phyloP scores from a whole-genome alignment of 2,329 filamentous ascomycete species.

The Cercospora sp. region DNA sequence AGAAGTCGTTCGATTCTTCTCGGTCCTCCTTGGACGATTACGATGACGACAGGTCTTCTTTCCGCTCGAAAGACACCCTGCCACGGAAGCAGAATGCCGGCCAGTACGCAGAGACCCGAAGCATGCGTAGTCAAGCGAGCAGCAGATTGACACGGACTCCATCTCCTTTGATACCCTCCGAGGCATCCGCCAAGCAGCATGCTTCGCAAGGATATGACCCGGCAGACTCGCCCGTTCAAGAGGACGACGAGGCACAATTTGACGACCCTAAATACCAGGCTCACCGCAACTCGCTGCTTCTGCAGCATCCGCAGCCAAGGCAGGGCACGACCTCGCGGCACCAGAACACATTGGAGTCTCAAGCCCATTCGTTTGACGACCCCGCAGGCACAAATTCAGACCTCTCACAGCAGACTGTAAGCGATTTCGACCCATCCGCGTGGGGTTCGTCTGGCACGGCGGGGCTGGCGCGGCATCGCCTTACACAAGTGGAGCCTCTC shows the following conservation, averaged over 20 bases:
- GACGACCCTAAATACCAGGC: constrained; percentile 78
- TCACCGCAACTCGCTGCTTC: constrained; percentile 75
- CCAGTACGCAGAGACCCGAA: constrained; percentile 30
- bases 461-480: constrained; percentile 36
- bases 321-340: constrained; percentile 73
- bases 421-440: constrained; percentile 47
- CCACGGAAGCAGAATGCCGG: constrained; percentile 40
- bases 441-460: constrained; percentile 48
- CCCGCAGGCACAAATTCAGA: constrained; percentile 37
- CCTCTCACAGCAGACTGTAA: constrained; percentile 38
- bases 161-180: constrained; percentile 56
- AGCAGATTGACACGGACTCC: constrained; percentile 46
- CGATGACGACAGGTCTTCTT: constrained; percentile 49
- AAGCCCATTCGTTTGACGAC: constrained; percentile 63
- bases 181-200: constrained; percentile 42
- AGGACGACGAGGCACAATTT: constrained; percentile 35
- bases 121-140: constrained; percentile 39
- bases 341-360: constrained; percentile 70
- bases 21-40: constrained; percentile 70
- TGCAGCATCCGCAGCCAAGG: constrained; percentile 77
- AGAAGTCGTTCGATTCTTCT: constrained; percentile 66
- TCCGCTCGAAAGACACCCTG: constrained; percentile 59
- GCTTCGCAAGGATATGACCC: constrained; percentile 27
- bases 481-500: constrained; percentile 31
- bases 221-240: constrained; percentile 30